These are phyloP conservation scores for Globisporangium solare DNA, from an alignment of 352 stramenopile genomes.

Conservation along the genomic window DNA sequence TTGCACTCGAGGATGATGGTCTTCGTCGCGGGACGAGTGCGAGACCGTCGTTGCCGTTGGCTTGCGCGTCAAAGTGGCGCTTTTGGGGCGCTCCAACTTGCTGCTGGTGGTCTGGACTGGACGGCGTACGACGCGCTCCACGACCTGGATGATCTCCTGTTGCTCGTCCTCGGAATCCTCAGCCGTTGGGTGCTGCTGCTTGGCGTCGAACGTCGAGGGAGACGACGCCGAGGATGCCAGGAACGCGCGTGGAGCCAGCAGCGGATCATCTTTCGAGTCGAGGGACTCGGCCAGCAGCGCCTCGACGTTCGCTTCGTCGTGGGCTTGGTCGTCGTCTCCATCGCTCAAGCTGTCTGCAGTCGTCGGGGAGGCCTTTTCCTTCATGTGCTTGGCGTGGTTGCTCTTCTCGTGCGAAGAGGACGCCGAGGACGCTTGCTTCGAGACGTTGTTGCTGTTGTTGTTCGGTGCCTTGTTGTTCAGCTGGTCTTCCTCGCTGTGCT, in stretches of 20 bases:
- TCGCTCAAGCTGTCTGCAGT: constrained; percentile 11
- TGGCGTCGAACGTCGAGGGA: neutral
- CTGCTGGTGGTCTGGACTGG: constrained; percentile 7
- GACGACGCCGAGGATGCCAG: neutral
- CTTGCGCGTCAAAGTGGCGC: constrained; percentile 15
- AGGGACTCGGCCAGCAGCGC: neutral
- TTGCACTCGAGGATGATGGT: constrained; percentile 25
- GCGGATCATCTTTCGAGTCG: constrained; percentile 2
- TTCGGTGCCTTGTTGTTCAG: neutral
- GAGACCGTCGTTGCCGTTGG: constrained; percentile 13
- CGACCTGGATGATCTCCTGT: constrained; percentile 37
- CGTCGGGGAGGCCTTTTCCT: constrained; percentile 1
- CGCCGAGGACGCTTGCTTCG: neutral
- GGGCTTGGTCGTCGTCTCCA: neutral
- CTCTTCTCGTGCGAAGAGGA: neutral
- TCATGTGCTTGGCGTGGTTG: constrained; percentile 1
- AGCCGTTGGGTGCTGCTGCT: constrained; percentile 20
- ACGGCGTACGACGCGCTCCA: constrained; percentile 21
- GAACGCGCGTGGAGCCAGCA: constrained; percentile 12
- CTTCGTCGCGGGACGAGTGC: constrained; percentile 27
- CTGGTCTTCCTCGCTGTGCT: neutral
- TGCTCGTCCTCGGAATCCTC: constrained; percentile 32
- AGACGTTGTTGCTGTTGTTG: neutral
- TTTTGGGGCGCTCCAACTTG: constrained; percentile 46
- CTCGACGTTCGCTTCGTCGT: constrained; percentile 8